phyloP scores from a whole-genome alignment of 371 early-diverging fungal genomes.

The Apophysomyces ossiformis region DNA sequence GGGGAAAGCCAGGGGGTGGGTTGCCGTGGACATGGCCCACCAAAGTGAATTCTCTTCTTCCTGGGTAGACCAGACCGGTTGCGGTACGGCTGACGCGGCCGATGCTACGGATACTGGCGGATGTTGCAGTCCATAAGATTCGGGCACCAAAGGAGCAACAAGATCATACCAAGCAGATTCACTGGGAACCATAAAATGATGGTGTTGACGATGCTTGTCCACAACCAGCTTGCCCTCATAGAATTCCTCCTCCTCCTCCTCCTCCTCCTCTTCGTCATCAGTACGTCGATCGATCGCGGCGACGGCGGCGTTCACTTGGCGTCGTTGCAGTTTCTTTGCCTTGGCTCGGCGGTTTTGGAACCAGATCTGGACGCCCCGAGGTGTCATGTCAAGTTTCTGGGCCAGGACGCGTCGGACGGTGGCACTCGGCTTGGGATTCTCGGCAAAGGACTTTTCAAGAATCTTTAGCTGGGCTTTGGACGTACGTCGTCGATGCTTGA shows the following conservation, averaged over 20 bases:
- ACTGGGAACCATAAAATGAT: too few species aligned
- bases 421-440: slow-evolving; percentile 72
- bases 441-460: slow-evolving; percentile 63
- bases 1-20: slow-evolving; percentile 6
- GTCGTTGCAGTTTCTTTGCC: slow-evolving; percentile 44
- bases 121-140: neutral
- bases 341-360: slow-evolving; percentile 93
- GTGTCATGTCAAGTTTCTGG: slow-evolving; percentile 76
- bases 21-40: slow-evolving; percentile 6
- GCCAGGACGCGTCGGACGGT: slow-evolving; percentile 73
- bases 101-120: neutral
- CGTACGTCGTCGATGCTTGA: slow-evolving; percentile 66
- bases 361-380: slow-evolving; percentile 89
- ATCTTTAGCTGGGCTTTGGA: slow-evolving; percentile 65
- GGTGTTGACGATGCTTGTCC: neutral
- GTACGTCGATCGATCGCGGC: neutral
- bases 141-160: neutral
- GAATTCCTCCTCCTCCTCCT: neutral
- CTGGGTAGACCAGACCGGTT: neutral
- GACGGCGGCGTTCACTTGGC: slow-evolving; percentile 10
- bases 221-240: neutral
- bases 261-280: slow-evolving; percentile 13
- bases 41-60: neutral
- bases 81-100: too few species aligned
- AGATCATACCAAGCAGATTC: neutral